Base-by-base conservation (phyloP, 148 eudicot species). In the Drosera capensis region DNA sequence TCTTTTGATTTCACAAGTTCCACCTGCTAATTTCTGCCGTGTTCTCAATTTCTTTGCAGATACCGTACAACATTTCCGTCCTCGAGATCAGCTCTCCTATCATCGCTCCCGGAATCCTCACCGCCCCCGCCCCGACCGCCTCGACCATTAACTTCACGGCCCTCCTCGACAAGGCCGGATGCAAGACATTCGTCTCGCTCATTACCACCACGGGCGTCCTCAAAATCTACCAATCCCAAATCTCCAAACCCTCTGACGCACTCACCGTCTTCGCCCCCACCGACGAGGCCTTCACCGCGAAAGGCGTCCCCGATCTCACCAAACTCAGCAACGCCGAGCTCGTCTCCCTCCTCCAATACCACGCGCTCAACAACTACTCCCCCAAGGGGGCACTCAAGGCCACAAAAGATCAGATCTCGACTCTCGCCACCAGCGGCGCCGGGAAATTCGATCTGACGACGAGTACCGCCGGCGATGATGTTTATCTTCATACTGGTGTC, bases 191-290 rank as follows among this genome's bases (percentile, higher is more conserved):
- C 17, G 57, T 55, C 24, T 25, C 64, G 2, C 43, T 70, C 52
- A 50, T 63, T 20, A 9, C 11, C 12, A 28, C 56, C 2, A 46
- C 63, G 9, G 65, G 71, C 0, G 71, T 66, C n/a, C 14, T 67
- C 15, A 60, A 67, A 31, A 15, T 60, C 4, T 56, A 40, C 17
- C 28, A 55, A 31, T 12, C 29, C 13, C 56, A 56, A 17, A 46
- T 52, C 1, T 64, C 26, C 0, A 63, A 62, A 20, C n/a, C n/a
- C n/a, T n/a, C n/a, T n/a, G 38, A 15, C 11, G 82, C 77, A 0
- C 24, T 76, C 40, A 76, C 82, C 17, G 13, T 76, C 5, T 76
- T 76, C 12, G 82, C 78, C 1, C 82, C 82, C 2, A 44, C 46
- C 6, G 78, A 76, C 40, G 67, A 63, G 43, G 82, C 78, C 22